Evolutionary conservation across 1,139 yeast species (phyloP), one percentile per base, ranked within the genome.

Genomic region (Geotrichum restrictum): DNA sequence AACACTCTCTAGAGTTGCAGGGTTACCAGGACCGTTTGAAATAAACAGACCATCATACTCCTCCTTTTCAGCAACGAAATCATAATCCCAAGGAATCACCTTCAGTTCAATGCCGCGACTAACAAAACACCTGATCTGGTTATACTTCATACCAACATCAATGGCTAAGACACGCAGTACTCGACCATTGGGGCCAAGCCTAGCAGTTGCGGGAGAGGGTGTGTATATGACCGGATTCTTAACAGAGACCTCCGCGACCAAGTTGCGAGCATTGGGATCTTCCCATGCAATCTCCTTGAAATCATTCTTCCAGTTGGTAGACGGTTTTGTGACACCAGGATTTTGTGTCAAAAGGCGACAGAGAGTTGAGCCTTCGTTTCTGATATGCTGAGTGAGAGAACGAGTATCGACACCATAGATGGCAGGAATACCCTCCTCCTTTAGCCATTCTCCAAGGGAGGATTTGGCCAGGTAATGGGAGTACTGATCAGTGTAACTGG

Each of bases 21-120:
- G 99, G 74, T 94, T 98, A 80, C 99, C 99, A 41, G 99, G 99
- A 76, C 99, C 99, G 72, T 94, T 94, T 54, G 98, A 89, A 61
- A 93, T 78, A 72, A 94, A 94, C 65, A 94, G 77, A 75, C 98
- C 99, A 70, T 94, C 98, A 69, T 85, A 94, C 68, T 88, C 93
- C 57, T 71, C 71, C 27, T 57, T 58, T 57, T 86, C 74, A 34
- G 48, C 41, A 19, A 36, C 19, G 68, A 86, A 84, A 70, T 91
- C 96, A 68, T 89, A 81, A 69, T 94, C 84, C 93, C 95, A 93
- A 57, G 98, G 98, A 48, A 94, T 97, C 56, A 94, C 98, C 69
- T 83, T 81, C 64, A 94, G 77, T 73, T 94, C 98, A 54, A 94
- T 96, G 67, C 99, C 98, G 66, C 98, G 85, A 69, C 83, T 81